Conservation (phyloP, 805 yeast species). For the Lipomyces oligophaga region DNA sequence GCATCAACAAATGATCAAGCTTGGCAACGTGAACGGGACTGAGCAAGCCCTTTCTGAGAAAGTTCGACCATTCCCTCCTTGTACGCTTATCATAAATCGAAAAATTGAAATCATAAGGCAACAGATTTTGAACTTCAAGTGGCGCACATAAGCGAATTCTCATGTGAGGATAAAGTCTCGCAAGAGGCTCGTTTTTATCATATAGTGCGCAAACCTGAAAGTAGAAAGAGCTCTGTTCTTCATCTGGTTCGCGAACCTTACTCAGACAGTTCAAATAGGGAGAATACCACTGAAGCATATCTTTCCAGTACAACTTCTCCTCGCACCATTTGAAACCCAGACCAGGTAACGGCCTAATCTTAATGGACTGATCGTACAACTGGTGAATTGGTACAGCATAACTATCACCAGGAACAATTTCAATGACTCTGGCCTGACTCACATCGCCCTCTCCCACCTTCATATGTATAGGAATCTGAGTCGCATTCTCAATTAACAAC, state of each 20-base stretch:
- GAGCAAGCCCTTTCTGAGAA: conserved; percentile 60
- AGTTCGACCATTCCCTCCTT: conserved; percentile 61
- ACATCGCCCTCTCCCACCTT: conserved; percentile 40
- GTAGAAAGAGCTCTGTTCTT: conserved; percentile 46
- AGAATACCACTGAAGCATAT: conserved; percentile 46
- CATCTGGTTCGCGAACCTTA: conserved; percentile 37
- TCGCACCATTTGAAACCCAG: conserved; percentile 63
- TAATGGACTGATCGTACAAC: conserved; percentile 57
- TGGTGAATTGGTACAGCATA: conserved; percentile 70
- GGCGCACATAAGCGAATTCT: conserved; percentile 76
- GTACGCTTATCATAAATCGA: conserved; percentile 72
- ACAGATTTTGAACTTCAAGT: conserved; percentile 71
- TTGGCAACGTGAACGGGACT: conserved; percentile 77
- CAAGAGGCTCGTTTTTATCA: conserved; percentile 64
- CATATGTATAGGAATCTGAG: conserved; percentile 53
- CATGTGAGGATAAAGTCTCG: conserved; percentile 80
- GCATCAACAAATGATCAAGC: conserved; percentile 61
- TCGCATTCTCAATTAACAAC: conserved; percentile 60
- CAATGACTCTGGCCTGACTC: conserved; percentile 38
- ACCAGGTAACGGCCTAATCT: conserved; percentile 53
- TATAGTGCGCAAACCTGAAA: conserved; percentile 69
- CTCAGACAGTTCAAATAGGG: conserved; percentile 57
- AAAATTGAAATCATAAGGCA: conserved; percentile 78
- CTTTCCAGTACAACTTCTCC: conserved; percentile 61
- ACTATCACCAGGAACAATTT: conserved; percentile 48